phyloP scores from a whole-genome alignment of 2,329 filamentous ascomycete species.

The Pestalotiopsis sp. region DNA sequence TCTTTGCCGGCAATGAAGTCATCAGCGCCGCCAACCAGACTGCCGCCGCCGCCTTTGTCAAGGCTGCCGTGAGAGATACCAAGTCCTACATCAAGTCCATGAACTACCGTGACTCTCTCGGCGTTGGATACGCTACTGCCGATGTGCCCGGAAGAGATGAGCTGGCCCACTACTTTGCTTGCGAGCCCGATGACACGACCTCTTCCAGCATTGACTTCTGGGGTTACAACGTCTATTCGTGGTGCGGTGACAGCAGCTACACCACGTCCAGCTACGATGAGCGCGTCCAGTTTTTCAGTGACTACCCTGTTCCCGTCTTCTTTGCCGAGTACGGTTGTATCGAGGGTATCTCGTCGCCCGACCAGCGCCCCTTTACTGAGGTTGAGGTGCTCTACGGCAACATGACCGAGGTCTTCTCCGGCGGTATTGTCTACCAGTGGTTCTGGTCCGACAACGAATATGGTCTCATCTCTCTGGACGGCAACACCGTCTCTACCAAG shows the following conservation, averaged over 20 bases:
- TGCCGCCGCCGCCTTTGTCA: slow-evolving; percentile 88
- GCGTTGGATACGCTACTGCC: slow-evolving; percentile 95
- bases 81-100: slow-evolving; percentile 90
- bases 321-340: slow-evolving; percentile 99
- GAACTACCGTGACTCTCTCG: slow-evolving; percentile 71
- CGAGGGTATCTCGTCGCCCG: slow-evolving; percentile 51
- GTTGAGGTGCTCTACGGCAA: slow-evolving; percentile 77
- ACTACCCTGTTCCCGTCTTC: slow-evolving; percentile 94
- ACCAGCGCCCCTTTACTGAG: slow-evolving; percentile 81
- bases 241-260: slow-evolving; percentile 88
- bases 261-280: slow-evolving; percentile 76
- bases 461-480: slow-evolving; percentile 69
- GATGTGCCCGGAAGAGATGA: slow-evolving; percentile 80
- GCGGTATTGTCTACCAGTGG: slow-evolving; percentile 99
- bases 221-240: slow-evolving; percentile 99
- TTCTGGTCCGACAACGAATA: slow-evolving; percentile 90
- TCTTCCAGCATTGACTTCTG: slow-evolving; percentile 82
- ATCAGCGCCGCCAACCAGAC: slow-evolving; percentile 90
- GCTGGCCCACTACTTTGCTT: slow-evolving; percentile 94
- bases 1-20: slow-evolving; percentile 99
- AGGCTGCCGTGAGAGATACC: slow-evolving; percentile 94
- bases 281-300: slow-evolving; percentile 82
- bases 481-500: slow-evolving; percentile 65
- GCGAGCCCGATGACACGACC: slow-evolving; percentile 58
- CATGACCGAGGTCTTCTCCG: slow-evolving; percentile 89